Evolutionary conservation across 192 early-diverging fungal species (phyloP), one percentile per base, ranked within the genome.

Genomic region (Podila epigama): DNA sequence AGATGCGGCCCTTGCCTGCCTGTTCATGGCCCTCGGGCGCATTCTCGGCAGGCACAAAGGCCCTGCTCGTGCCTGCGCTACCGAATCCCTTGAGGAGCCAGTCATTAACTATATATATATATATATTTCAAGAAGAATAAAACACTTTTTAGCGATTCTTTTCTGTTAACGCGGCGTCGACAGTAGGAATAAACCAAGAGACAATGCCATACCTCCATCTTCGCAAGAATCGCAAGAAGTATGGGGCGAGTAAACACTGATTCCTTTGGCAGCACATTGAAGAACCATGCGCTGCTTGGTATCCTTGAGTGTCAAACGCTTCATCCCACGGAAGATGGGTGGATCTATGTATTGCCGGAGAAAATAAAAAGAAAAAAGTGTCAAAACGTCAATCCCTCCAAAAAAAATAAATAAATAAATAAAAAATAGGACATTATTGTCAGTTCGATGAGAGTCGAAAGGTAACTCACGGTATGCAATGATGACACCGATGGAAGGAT

Each of bases 171-270:
- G 37, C 9, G 7, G n/a, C 13, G 13, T 25, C 15, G 44, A 36
- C 27, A 34, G 25, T 6, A 67, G 32, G 25, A 67, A 36, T 12
- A 54, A 54, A 20, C 16, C 9, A 32, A 15, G 37, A 16, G 51
- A 50, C 22, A 52, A 55, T 18, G 10, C 48, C 51, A 42, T 80
- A 84, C 86, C 86, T 64, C 97, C 97, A 36, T 87, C 85, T 7
- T 83, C 70, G 55, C 90, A 90, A 70, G 85, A 90, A 75, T 98
- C 96, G 52, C 93, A 85, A 9, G 94, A 89, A 27, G 96, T 96
- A 77, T 98, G 97, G 36, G 97, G 96, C 39, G 92, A 91, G 81
- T 91, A 93, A 39, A 98, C 86, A 20, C 94, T 93, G 25, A 97
- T 84, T 33, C 94, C 94, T 20, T 86, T 82, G n/a, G 94, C 94